Base-by-base conservation (phyloP, 2,329 filamentous ascomycete species). In the Ophiosphaerella herpotricha region DNA sequence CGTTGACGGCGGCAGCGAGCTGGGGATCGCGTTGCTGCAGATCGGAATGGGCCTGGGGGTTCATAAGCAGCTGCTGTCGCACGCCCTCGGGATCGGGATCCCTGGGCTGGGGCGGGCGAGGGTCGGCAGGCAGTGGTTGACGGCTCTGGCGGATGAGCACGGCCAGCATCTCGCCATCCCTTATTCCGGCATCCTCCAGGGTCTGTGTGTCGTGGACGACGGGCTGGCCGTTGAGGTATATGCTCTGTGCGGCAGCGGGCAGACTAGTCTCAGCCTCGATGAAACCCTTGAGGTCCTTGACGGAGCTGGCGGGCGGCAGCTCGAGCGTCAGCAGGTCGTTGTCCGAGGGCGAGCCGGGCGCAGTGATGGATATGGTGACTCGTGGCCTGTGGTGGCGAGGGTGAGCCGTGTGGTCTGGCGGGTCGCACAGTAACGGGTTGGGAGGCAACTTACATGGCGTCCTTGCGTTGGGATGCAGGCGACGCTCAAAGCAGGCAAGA, bases 141-240 rank as follows among this genome's bases (percentile, higher is more conserved):
- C 39, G 68, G 50, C 44, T 64, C 48, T 60, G 61, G 50, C 70
- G 71, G 60, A 96, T 87, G 70, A 96, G 89, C 61, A 97, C 83
- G 26, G 89, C 91, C 58, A 99, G 79, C 89, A 99, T 92, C 68
- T 97, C 94, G 47, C 91, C 91, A 75, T 97, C 90, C 41, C 80
- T 84, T 63, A 99, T 88, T 36, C 88, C 83, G 29, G 92, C 82
- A 64, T 93, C 82, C 60, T 91, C 85, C 68, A 99, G 83, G 3
- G 91, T 96, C 73, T 91, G 88, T 50, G 82, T 75, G 64, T 92
- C 87, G 74, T 91, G 87, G 60, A 79, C 82, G 47, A 99, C 85
- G 36, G 92, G 83, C 58, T 85, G 84, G 58, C 93, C 94, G 72
- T 97, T 95, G 77, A 93, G 89, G 76, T 94, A 95, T 69, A 97